Evolutionary conservation across 768 basidiomycete species (phyloP).

Genomic region (Tephrocybe sp.): DNA sequence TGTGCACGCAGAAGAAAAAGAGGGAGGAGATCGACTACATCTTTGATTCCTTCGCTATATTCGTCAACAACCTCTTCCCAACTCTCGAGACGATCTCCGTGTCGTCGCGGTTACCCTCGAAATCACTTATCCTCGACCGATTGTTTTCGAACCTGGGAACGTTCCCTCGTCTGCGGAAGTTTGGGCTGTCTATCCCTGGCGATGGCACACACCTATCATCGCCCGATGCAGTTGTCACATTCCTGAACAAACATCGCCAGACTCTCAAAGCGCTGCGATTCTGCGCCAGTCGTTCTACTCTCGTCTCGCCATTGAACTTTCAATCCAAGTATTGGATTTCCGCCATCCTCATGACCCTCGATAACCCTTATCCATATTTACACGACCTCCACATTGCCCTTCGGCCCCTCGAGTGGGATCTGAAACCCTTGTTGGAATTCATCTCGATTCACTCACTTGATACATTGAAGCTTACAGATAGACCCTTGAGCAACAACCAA

Average conservation of each 20-base stretch:
- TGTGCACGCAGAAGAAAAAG: slow-evolving; percentile 30
- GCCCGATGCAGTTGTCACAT: slow-evolving; percentile 27
- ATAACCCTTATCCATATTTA: slow-evolving; percentile 29
- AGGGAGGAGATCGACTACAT: slow-evolving; percentile 27
- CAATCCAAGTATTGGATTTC: slow-evolving; percentile 40
- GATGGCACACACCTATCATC: slow-evolving; percentile 40
- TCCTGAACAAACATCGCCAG: slow-evolving; percentile 32
- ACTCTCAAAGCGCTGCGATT: slow-evolving; percentile 35
- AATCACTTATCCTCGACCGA: slow-evolving; percentile 34
- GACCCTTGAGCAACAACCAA: slow-evolving; percentile 28
- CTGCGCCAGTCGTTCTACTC: slow-evolving; percentile 26
- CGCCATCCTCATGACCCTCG: slow-evolving; percentile 27
- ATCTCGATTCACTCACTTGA: slow-evolving; percentile 27
- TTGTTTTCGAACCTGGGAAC: slow-evolving; percentile 35
- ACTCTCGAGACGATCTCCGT: slow-evolving; percentile 36
- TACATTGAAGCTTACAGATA: slow-evolving; percentile 35
- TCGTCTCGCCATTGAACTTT: slow-evolving; percentile 20
- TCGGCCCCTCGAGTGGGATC: slow-evolving; percentile 34
- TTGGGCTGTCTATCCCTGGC: slow-evolving; percentile 42
- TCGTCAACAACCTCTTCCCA: slow-evolving; percentile 38
- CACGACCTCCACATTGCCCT: slow-evolving; percentile 31
- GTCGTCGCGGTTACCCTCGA: slow-evolving; percentile 31
- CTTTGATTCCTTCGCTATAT: slow-evolving; percentile 41
- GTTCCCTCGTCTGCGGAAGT: slow-evolving; percentile 35
- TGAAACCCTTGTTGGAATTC: slow-evolving; percentile 25